A percentile compares a stretch with the other conserved stretches of the same genome.
phyloP scores from a whole-genome alignment of 164 flowering plant species.

The Kalanchoe fedtschenkoi region DNA sequence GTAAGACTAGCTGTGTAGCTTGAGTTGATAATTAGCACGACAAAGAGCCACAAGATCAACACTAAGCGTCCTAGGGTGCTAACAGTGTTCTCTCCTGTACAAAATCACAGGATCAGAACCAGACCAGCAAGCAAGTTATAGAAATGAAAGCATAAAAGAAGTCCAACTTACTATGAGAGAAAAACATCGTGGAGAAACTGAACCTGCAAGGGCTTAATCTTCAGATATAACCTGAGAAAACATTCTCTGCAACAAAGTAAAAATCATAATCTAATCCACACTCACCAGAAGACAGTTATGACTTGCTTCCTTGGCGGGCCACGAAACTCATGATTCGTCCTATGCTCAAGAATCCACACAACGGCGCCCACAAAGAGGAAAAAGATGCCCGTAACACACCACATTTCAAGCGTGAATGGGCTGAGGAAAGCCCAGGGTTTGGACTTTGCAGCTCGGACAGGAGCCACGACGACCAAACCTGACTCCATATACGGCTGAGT shows the following conservation, averaged over 20 bases:
- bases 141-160: neutral
- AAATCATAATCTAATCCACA: constrained; percentile 7
- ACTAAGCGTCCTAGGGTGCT: constrained; percentile 76
- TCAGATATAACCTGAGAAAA: no score
- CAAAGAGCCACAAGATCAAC: constrained; percentile 82
- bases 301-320: constrained; percentile 82
- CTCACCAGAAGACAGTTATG: constrained; percentile 73
- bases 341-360: constrained; percentile 94
- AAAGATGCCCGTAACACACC: constrained; percentile 65
- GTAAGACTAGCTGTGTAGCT: constrained; percentile 98
- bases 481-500: constrained; percentile 88
- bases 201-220: constrained; percentile 77
- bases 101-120: neutral
- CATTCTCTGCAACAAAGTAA: no score
- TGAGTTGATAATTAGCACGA: constrained; percentile 82
- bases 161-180: constrained; percentile 67
- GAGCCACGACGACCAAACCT: constrained; percentile 78
- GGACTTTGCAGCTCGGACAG: constrained; percentile 42
- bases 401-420: constrained; percentile 76
- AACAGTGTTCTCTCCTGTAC: constrained; percentile 76
- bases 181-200: constrained; percentile 93
- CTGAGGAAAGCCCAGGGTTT: constrained; percentile 79
- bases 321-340: constrained; percentile 72
- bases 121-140: neutral
- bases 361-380: constrained; percentile 82